Evolutionary conservation across 805 yeast species (phyloP).

Genomic region (Candida sphagnicola): DNA sequence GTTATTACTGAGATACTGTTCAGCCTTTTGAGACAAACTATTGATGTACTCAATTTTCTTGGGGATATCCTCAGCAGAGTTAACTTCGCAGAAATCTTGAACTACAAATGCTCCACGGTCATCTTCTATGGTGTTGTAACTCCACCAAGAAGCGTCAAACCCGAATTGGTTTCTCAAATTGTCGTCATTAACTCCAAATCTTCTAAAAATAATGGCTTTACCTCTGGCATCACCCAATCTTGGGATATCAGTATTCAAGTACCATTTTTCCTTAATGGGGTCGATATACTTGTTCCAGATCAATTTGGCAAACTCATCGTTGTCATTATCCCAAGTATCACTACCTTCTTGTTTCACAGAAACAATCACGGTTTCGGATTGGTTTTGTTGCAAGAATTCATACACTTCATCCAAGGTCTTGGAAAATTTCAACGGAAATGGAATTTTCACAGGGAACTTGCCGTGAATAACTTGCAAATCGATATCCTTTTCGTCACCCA

Average conservation of each 20-base stretch:
- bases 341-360: conserved; percentile 75
- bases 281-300: conserved; percentile 56
- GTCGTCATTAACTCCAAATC: conserved; percentile 61
- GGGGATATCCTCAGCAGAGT: conserved; percentile 46
- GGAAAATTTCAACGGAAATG: conserved; percentile 50
- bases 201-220: conserved; percentile 59
- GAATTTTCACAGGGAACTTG: conserved; percentile 65
- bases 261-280: conserved; percentile 54
- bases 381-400: conserved; percentile 48
- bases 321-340: conserved; percentile 56
- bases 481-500: conserved; percentile 46
- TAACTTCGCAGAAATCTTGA: conserved; percentile 72
- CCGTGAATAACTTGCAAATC: conserved; percentile 71
- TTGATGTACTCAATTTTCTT: conserved; percentile 57
- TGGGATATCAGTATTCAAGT: conserved; percentile 53
- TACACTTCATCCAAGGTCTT: conserved; percentile 57
- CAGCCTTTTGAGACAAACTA: conserved; percentile 51
- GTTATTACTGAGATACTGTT: conserved; percentile 42
- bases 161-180: conserved; percentile 47
- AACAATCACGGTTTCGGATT: conserved; percentile 59
- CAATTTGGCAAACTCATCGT: conserved; percentile 61
- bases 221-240: conserved; percentile 61
- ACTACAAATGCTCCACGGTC: conserved; percentile 60
- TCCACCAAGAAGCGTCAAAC: conserved; percentile 65
- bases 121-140: conserved; percentile 60